These are phyloP conservation scores for Chaetomium sp. DNA, from an alignment of 2,329 filamentous ascomycete genomes.

Conservation along the genomic window DNA sequence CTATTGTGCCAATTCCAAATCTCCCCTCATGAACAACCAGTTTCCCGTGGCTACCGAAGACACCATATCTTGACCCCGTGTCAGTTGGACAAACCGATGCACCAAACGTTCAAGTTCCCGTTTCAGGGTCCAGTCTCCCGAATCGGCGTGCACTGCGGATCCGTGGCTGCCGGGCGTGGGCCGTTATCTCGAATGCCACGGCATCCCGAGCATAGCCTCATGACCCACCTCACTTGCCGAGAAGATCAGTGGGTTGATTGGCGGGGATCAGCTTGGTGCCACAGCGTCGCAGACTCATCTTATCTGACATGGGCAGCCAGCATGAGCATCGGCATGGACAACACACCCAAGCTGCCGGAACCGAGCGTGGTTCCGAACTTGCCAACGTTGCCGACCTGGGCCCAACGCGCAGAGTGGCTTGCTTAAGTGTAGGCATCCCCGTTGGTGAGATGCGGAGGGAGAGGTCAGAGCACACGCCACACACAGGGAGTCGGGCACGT, in stretches of 20 bases:
- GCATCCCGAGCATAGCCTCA: constrained; percentile 1
- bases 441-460: neutral
- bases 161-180: neutral
- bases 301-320: neutral
- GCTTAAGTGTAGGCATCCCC: too few relatives aligned
- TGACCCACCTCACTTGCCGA: neutral
- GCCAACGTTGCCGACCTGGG: neutral
- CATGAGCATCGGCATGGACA: neutral
- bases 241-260: neutral
- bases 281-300: neutral
- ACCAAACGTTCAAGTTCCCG: neutral
- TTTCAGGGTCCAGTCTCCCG: neutral
- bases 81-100: neutral
- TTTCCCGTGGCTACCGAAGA: neutral
- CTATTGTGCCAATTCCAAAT: neutral
- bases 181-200: constrained; percentile 2
- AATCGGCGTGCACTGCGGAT: neutral
- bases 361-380: neutral
- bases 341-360: constrained; percentile 7
- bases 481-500: neutral
- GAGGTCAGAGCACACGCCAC: too few relatives aligned
- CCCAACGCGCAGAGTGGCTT: neutral
- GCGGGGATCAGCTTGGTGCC: neutral
- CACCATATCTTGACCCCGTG: neutral
- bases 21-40: neutral